Base-by-base conservation (phyloP, 176 grass and related monocot genomes). In the Dactylis glomerata region DNA sequence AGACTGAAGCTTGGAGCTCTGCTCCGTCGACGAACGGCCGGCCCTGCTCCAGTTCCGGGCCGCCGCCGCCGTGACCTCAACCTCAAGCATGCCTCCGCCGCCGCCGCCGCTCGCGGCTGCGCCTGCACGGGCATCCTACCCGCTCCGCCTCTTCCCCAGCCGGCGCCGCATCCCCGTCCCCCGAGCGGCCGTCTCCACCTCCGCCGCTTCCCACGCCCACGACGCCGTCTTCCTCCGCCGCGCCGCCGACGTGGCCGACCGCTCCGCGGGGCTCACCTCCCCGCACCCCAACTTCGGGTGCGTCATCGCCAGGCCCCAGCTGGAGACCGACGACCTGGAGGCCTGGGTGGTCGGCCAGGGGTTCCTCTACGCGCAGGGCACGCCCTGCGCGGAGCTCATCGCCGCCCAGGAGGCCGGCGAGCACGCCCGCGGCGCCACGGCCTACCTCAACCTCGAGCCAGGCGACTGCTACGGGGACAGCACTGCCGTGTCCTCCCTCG, bases 211-310 rank as follows among this genome's bases (percentile, higher is more conserved):
- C 20, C 70, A 80, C 56, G 61, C 62, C 36, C 33, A 83, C 22
- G 92, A 97, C 20, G 90, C 86, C 23, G 10, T 40, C 4, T 68
- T 93, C 42, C 54, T 95, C 67, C 71, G 80, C 28, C 91, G 85
- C 40, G 95, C 92, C 11, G 96, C 96, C 46, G 89, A 88, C 57
- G 83, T 89, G 76, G 96, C 96, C 20, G 96, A 98, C 52, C 85
- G 70, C 76, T 98, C 96, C 41, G 92, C 93, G 8, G 95, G 96
- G 37, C 51, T 83, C 73, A 85, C 91, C 44, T 90, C 87, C 5
- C 96, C 96, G 6, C 96, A 98, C 83, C 96, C 96, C 3, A 98
- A 98, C 89, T 95, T 93, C 61, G 96, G 96, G 0, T 98, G 96
- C 82, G 83, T 98, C 55, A 90, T 98, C 83, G 84, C 91, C 0